Percentiles rank a stretch among this genome's conserved stretches.
These are phyloP conservation scores for Penicillium psychrofluorescens DNA, from an alignment of 495 filamentous ascomycete species.

Conservation along the genomic window DNA sequence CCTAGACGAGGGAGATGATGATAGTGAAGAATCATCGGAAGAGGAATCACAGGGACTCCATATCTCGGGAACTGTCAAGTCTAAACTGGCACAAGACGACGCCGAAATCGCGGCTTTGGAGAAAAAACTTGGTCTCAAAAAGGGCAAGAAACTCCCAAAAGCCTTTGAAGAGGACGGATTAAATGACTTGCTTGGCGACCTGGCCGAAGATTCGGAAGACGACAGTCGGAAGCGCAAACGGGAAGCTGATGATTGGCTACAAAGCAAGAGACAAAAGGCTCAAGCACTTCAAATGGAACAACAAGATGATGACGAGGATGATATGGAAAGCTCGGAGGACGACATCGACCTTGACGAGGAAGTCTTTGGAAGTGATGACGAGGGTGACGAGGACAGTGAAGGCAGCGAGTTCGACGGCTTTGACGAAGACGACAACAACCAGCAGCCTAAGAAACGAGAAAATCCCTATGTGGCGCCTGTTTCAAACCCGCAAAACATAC, in stretches of 20 bases:
- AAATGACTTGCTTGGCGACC: constrained; percentile 66
- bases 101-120: constrained; percentile 83
- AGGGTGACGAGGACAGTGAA: constrained; percentile 16
- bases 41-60: constrained; percentile 4
- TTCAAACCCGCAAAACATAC: constrained; percentile 13
- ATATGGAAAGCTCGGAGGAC: constrained; percentile 24
- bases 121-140: constrained; percentile 79
- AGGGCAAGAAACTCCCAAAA: constrained; percentile 65
- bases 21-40: constrained; percentile 13
- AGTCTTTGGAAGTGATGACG: constrained; percentile 20
- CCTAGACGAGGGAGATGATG: constrained; percentile 8
- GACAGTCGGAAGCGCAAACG: constrained; percentile 47
- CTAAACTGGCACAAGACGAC: constrained; percentile 65
- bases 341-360: constrained; percentile 19
- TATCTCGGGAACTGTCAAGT: constrained; percentile 52
- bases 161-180: constrained; percentile 81
- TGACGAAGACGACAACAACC: constrained; percentile 17
- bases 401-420: constrained; percentile 33
- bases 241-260: constrained; percentile 49
- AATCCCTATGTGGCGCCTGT: constrained; percentile 59
- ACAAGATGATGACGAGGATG: constrained; percentile 18
- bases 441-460: constrained; percentile 39
- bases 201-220: constrained; percentile 47
- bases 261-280: constrained; percentile 61
- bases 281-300: constrained; percentile 32